Conservation (phyloP, 2,329 filamentous ascomycete genomes). For the Stagonosporopsis tanaceti region DNA sequence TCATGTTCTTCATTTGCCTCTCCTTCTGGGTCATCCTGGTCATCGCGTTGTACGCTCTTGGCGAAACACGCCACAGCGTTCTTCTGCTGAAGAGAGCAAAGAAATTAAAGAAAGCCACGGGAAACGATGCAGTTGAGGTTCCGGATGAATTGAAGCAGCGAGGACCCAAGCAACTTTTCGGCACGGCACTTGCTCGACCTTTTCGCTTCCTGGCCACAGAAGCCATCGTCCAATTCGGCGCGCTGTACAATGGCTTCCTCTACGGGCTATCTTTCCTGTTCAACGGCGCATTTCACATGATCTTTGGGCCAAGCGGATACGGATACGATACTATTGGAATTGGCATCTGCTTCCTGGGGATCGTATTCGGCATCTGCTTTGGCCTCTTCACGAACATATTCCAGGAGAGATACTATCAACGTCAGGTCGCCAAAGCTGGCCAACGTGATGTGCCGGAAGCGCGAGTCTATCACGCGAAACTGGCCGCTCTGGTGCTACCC, state of each 20-base stretch:
- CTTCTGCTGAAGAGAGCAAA: constrained; percentile 51
- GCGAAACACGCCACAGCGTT: constrained; percentile 57
- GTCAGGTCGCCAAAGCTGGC: constrained; percentile 40
- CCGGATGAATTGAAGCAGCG: constrained; percentile 52
- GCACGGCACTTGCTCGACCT: constrained; percentile 55
- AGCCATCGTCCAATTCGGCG: constrained; percentile 58
- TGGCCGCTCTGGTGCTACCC: constrained; percentile 51
- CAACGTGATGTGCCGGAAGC: constrained; percentile 54
- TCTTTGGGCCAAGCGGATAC: constrained; percentile 56
- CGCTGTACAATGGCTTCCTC: constrained; percentile 59
- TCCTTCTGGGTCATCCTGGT: constrained; percentile 55
- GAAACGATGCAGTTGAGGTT: constrained; percentile 41
- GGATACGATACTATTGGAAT: constrained; percentile 52
- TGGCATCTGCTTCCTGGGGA: constrained; percentile 53
- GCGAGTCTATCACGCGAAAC: constrained; percentile 51
- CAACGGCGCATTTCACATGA: constrained; percentile 59
- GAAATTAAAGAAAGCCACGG: constrained; percentile 35
- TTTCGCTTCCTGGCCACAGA: constrained; percentile 58
- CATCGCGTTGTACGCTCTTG: constrained; percentile 46
- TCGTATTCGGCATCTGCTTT: constrained; percentile 52
- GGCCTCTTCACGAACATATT: constrained; percentile 56
- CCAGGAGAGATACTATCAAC: constrained; percentile 55
- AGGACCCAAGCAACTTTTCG: constrained; percentile 51
- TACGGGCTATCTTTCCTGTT: constrained; percentile 61
- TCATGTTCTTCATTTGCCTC: constrained; percentile 56